Percentiles rank a stretch among this genome's conserved stretches.
Evolutionary conservation across 2,329 filamentous ascomycete genomes (phyloP).

Genomic region (Cadophora malorum): DNA sequence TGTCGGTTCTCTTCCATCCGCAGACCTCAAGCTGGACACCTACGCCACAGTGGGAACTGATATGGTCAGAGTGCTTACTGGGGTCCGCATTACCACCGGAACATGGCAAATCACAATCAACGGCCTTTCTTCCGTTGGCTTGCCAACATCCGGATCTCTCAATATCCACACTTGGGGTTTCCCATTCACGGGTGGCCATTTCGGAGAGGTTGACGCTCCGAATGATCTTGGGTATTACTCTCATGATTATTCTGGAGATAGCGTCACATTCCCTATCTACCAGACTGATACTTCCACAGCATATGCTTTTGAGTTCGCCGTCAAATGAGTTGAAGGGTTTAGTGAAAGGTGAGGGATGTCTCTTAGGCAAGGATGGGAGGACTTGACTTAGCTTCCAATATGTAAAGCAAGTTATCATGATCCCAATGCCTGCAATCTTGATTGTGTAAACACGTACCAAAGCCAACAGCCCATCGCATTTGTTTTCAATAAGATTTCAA

Average conservation of each 20-base stretch:
- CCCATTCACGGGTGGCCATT: constrained; percentile 33
- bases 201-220: constrained; percentile 35
- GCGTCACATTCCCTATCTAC: constrained; percentile 48
- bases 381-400: not conserved
- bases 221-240: constrained; percentile 43
- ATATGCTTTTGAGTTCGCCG: constrained; percentile 50
- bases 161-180: constrained; percentile 43
- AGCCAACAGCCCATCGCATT: not conserved
- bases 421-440: not conserved
- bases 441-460: not conserved
- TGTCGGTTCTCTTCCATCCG: constrained; percentile 46
- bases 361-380: not conserved
- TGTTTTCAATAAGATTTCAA: not conserved
- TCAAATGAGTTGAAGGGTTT: not conserved
- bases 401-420: not conserved
- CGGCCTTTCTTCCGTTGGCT: constrained; percentile 31
- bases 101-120: constrained; percentile 39
- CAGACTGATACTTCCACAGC: constrained; percentile 48
- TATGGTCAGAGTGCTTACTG: constrained; percentile 34
- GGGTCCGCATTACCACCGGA: constrained; percentile 32
- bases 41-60: constrained; percentile 36
- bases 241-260: constrained; percentile 47
- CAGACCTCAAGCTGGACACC: constrained; percentile 33
- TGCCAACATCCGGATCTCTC: constrained; percentile 33
- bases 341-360: not conserved